These are phyloP conservation scores for Aquilaria yunnanensis DNA, from an alignment of 345 rosid species.

Conservation along the genomic window DNA sequence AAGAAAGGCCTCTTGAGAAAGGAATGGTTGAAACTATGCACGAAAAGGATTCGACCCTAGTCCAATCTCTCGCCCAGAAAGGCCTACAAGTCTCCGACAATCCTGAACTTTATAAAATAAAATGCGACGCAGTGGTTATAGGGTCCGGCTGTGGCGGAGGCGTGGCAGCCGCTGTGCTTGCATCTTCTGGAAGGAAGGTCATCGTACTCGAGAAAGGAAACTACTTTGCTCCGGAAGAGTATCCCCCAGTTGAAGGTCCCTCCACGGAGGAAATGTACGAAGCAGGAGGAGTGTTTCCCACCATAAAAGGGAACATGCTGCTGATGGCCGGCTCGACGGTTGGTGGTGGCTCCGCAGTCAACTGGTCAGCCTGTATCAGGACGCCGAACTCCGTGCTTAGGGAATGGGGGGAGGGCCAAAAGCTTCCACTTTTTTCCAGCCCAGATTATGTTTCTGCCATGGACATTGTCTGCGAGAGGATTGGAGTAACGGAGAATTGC, in stretches of 20 bases:
- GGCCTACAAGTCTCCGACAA: slow-evolving; percentile 45
- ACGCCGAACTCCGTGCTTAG: slow-evolving; percentile 59
- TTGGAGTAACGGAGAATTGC: slow-evolving; percentile 66
- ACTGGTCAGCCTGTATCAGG: slow-evolving; percentile 84
- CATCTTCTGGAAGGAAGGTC: slow-evolving; percentile 63
- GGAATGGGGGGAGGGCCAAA: slow-evolving; percentile 62
- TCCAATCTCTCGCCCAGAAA: slow-evolving; percentile 41
- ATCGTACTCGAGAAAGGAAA: slow-evolving; percentile 78
- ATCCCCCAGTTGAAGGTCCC: slow-evolving; percentile 63
- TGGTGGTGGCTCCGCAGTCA: slow-evolving; percentile 88
- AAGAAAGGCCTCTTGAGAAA: slow-evolving; percentile 61
- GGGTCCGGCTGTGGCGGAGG: slow-evolving; percentile 98
- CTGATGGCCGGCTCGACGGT: slow-evolving; percentile 71
- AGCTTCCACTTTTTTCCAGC: slow-evolving; percentile 38
- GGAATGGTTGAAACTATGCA: slow-evolving; percentile 58
- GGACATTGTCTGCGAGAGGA: slow-evolving; percentile 62
- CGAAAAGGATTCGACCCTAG: slow-evolving; percentile 38
- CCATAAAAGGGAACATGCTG: slow-evolving; percentile 26
- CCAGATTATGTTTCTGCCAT: slow-evolving; percentile 50
- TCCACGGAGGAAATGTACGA: slow-evolving; percentile 49
- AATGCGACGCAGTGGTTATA: slow-evolving; percentile 69
- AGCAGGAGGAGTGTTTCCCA: slow-evolving; percentile 53
- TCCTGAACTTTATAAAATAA: slow-evolving; percentile 30
- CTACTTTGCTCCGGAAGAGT: slow-evolving; percentile 49
- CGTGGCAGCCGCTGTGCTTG: slow-evolving; percentile 83